These are phyloP conservation scores for Glycine tomentella DNA, from an alignment of 306 rosid genomes.

Conservation along the genomic window DNA sequence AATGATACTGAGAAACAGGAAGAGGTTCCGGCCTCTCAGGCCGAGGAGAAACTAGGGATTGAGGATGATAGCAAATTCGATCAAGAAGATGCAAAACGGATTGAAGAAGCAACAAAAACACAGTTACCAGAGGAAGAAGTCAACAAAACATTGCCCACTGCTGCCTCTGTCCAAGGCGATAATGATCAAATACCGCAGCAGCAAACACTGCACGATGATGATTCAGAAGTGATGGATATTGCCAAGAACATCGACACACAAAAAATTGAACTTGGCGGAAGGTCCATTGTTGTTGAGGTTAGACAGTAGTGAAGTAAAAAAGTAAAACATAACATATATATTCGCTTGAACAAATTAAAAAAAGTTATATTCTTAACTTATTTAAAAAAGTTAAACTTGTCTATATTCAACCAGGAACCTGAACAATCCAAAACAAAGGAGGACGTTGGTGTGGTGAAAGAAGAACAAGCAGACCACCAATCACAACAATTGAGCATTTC, in stretches of 20 bases:
- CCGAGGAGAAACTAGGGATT: background rate
- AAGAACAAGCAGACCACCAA: too few relatives aligned
- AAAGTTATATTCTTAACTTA: too few relatives aligned
- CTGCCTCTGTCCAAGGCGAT: background rate
- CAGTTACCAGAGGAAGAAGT: background rate
- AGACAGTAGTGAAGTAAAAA: background rate
- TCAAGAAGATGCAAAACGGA: background rate
- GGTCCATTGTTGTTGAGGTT: background rate
- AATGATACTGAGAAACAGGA: background rate
- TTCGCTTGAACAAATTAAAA: background rate
- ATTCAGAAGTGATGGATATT: background rate
- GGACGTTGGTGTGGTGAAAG: too few relatives aligned
- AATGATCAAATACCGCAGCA: background rate
- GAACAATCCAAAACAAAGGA: too few relatives aligned
- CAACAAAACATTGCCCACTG: background rate
- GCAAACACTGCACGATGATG: background rate
- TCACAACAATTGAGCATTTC: too few relatives aligned
- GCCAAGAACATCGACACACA: background rate
- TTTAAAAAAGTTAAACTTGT: too few relatives aligned
- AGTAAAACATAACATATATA: background rate
- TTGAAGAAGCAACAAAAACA: background rate
- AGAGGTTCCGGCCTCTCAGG: background rate
- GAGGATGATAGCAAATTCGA: background rate
- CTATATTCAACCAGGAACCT: too few relatives aligned
- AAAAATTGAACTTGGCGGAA: background rate